phyloP scores from a whole-genome alignment of 148 eudicot species.

The Agrostemma githago region DNA sequence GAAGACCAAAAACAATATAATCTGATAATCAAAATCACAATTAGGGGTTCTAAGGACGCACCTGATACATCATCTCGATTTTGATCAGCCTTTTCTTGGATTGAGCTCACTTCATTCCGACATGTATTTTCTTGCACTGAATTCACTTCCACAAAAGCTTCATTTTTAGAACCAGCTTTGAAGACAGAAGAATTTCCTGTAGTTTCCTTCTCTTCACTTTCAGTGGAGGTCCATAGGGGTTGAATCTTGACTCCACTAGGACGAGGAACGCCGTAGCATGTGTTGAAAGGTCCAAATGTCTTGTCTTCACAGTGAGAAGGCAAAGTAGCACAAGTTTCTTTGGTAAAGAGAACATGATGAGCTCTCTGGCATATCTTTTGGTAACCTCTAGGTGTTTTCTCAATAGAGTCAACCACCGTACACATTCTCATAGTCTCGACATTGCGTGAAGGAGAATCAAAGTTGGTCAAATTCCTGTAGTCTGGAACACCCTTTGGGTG shows the following conservation, averaged over 20 bases:
- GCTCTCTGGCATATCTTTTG: constrained; percentile 53
- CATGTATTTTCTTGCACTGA: constrained; percentile 31
- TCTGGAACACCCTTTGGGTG: constrained; percentile 27
- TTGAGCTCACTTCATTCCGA: constrained; percentile 47
- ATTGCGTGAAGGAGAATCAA: constrained; percentile 28
- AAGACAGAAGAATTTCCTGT: constrained; percentile 25
- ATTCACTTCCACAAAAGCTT: constrained; percentile 67
- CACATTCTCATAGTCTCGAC: constrained; percentile 45
- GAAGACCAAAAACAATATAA: neutral
- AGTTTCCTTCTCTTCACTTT: constrained; percentile 44
- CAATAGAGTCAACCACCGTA: constrained; percentile 34
- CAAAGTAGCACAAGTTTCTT: constrained; percentile 41
- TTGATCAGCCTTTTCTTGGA: constrained; percentile 39
- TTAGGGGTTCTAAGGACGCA: constrained; percentile 14
- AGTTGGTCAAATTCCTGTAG: constrained; percentile 13
- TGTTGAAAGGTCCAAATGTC: constrained; percentile 26
- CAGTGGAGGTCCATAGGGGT: constrained; percentile 48
- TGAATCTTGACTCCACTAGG: constrained; percentile 48
- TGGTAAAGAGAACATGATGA: constrained; percentile 43
- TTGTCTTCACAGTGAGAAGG: constrained; percentile 26
- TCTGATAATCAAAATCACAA: neutral
- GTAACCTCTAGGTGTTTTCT: constrained; percentile 36
- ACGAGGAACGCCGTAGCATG: constrained; percentile 26
- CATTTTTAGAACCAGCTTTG: constrained; percentile 41
- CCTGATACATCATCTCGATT: constrained; percentile 38